A percentile compares a stretch with the other conserved stretches of the same genome.
phyloP scores from a whole-genome alignment of 768 basidiomycete species.

The Pulveroboletus ravenelii region DNA sequence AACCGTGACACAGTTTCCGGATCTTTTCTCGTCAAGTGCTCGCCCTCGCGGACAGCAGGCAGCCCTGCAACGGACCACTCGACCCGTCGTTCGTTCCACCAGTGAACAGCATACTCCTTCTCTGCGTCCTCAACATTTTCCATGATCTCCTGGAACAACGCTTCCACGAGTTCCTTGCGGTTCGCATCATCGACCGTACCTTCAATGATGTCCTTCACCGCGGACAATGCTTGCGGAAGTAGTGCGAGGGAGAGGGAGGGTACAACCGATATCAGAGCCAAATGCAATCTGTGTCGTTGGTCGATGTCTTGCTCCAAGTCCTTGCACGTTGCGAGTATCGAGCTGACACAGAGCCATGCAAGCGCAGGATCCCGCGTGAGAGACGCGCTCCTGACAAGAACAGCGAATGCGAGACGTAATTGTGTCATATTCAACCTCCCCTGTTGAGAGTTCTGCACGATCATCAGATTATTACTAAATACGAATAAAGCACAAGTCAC shows the following conservation, averaged over 20 bases:
- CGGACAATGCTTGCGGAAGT: slow-evolving; percentile 51
- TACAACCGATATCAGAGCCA: slow-evolving; percentile 61
- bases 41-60: not conserved
- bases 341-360: slow-evolving; percentile 66
- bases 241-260: slow-evolving; percentile 56
- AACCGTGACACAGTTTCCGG: slow-evolving; percentile 3
- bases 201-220: slow-evolving; percentile 36
- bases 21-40: not conserved
- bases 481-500: slow-evolving; percentile 36
- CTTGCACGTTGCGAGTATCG: slow-evolving; percentile 47
- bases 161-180: slow-evolving; percentile 47
- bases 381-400: slow-evolving; percentile 58
- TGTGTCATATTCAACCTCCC: slow-evolving; percentile 59
- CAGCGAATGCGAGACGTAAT: slow-evolving; percentile 69
- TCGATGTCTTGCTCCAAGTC: slow-evolving; percentile 16
- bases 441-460: slow-evolving; percentile 55
- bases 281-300: slow-evolving; percentile 50
- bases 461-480: not conserved
- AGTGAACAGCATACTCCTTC: slow-evolving; percentile 60
- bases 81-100: slow-evolving; percentile 59
- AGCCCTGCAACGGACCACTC: slow-evolving; percentile 18
- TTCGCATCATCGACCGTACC: slow-evolving; percentile 25
- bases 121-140: slow-evolving; percentile 64
- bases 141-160: slow-evolving; percentile 59
- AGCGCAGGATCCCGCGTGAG: slow-evolving; percentile 41